Evolutionary conservation across 2,329 filamentous ascomycete genomes (phyloP).

Genomic region (Phaeosphaeria sp.): DNA sequence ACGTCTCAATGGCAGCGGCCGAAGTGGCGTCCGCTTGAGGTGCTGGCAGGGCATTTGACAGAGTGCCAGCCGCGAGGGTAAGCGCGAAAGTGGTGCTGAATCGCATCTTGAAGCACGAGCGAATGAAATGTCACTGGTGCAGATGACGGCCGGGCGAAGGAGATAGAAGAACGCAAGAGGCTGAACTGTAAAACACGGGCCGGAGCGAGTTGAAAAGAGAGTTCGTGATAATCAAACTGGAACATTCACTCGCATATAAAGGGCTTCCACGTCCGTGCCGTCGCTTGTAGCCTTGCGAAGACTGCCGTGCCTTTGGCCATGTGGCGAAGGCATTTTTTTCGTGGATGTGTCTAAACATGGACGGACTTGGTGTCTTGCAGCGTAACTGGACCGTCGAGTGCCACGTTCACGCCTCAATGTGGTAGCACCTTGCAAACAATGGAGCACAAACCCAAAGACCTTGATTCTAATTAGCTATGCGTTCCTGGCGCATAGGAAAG

Average conservation of each 20-base stretch:
- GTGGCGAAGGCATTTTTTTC: neutral
- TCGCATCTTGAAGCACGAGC: slow-evolving; percentile 27
- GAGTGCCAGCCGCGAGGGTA: slow-evolving; percentile 27
- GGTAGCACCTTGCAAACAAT: neutral
- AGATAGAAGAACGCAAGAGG: neutral
- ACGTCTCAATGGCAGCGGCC: slow-evolving; percentile 8
- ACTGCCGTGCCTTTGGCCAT: neutral
- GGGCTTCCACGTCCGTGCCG: neutral
- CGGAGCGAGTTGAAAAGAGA: neutral
- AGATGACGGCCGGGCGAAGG: neutral
- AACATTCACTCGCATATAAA: slow-evolving; percentile 1
- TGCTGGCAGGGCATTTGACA: slow-evolving; percentile 32
- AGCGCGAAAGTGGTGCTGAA: slow-evolving; percentile 30
- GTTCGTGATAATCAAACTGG: neutral
- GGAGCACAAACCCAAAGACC: neutral
- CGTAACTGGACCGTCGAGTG: neutral
- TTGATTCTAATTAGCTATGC: neutral
- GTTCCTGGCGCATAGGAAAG: neutral
- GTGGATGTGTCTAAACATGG: neutral
- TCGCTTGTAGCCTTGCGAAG: neutral
- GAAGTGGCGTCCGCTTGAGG: slow-evolving; percentile 21
- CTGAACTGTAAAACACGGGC: slow-evolving; percentile 2
- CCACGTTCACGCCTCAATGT: neutral
- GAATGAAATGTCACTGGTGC: neutral
- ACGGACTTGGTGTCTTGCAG: neutral